A percentile compares a stretch with the other conserved stretches of the same genome.
Conservation (phyloP, 78 protist species). For the Pigoraptor vietnamica region DNA sequence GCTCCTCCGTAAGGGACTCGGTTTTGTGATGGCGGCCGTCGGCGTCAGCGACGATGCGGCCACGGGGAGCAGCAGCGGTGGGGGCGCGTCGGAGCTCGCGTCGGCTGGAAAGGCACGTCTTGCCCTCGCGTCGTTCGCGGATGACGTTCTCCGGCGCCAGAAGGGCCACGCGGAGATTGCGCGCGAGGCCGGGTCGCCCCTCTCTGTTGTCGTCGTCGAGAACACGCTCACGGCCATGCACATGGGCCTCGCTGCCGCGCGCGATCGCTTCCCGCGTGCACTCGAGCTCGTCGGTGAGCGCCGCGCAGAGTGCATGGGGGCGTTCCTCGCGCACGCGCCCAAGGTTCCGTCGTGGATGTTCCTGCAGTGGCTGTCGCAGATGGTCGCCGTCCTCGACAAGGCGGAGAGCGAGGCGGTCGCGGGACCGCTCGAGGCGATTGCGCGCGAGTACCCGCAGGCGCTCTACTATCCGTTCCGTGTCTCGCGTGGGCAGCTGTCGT, state of each 20-base stretch:
- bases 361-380: slow-evolving; percentile 59
- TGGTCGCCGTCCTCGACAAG: slow-evolving; percentile 28
- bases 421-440: neutral
- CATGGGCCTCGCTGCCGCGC: neutral
- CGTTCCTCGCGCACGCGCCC: neutral
- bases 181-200: neutral
- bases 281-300: neutral
- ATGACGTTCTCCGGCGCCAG: neutral
- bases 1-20: too few species aligned
- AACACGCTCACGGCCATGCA: neutral
- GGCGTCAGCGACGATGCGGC: too few species aligned
- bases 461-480: slow-evolving; percentile 49
- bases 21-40: too few species aligned
- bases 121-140: neutral
- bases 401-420: neutral
- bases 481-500: slow-evolving; percentile 22
- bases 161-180: neutral
- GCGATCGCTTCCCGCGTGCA: neutral
- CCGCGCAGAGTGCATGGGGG: neutral
- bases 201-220: neutral
- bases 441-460: slow-evolving; percentile 60
- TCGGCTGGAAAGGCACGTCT: neutral
- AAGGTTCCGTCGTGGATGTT: slow-evolving; percentile 65
- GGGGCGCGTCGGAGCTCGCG: too few species aligned
- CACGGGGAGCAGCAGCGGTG: too few species aligned